These are phyloP conservation scores for Acacia acuminata DNA, from an alignment of 306 rosid genomes.

Conservation along the genomic window DNA sequence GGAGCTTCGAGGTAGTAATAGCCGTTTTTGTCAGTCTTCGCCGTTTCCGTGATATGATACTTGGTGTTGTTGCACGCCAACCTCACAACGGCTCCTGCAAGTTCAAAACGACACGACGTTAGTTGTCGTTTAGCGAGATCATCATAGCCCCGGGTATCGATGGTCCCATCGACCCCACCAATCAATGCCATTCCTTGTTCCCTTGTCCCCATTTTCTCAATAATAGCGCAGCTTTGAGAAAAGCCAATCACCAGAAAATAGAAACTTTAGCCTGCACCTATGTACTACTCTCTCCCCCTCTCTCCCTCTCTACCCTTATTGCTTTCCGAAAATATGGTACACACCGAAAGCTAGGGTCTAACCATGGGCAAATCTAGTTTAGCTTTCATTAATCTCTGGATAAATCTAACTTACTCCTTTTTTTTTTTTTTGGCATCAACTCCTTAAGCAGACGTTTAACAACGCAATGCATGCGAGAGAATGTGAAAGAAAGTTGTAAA, in stretches of 20 bases:
- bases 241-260: constrained; percentile 3
- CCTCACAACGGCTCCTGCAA: constrained; percentile 69
- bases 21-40: constrained; percentile 69
- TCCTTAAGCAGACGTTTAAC: no score
- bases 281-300: no score
- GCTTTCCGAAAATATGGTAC: no score
- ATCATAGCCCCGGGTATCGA: background rate
- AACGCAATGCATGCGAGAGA: no score
- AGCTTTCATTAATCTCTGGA: no score
- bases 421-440: no score
- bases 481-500: no score
- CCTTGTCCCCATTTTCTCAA: background rate
- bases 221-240: constrained; percentile 21
- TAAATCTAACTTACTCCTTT: no score
- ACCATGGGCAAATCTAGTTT: no score
- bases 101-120: background rate
- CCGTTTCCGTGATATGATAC: constrained; percentile 37
- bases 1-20: constrained; percentile 68
- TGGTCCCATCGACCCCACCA: background rate
- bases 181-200: background rate
- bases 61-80: constrained; percentile 71
- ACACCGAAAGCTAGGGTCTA: no score
- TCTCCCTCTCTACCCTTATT: no score
- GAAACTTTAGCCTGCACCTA: constrained; percentile 22
- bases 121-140: constrained; percentile 32